Evolutionary conservation across 352 stramenopile genomes (phyloP).

Genomic region (Globisporangium barbulae): DNA sequence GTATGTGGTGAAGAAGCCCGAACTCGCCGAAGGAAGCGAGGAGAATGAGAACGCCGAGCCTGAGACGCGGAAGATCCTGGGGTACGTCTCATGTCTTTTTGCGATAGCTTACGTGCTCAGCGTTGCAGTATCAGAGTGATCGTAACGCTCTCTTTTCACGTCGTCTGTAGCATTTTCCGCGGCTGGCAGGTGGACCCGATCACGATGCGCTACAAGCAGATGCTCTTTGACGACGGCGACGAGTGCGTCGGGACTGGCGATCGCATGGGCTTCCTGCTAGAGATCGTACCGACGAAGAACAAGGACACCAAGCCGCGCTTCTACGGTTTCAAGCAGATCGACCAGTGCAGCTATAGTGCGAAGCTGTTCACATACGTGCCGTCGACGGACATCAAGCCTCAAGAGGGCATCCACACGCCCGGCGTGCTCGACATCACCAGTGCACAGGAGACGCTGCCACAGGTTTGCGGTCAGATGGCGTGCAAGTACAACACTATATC

Average conservation of each 20-base stretch:
- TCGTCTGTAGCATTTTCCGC: constrained; percentile 52
- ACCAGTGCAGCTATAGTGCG: constrained; percentile 51
- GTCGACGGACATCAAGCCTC: constrained; percentile 31
- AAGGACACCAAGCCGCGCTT: constrained; percentile 34
- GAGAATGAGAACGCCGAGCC: neutral
- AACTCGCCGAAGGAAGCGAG: constrained; percentile 15
- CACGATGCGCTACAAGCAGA: constrained; percentile 73
- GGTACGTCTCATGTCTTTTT: constrained; percentile 22
- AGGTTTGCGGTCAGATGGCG: constrained; percentile 71
- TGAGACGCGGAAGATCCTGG: constrained; percentile 44
- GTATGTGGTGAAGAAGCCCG: constrained; percentile 25
- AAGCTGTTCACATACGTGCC: constrained; percentile 49
- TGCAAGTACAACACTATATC: constrained; percentile 57
- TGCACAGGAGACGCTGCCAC: constrained; percentile 44
- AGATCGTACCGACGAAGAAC: constrained; percentile 49
- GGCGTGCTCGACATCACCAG: constrained; percentile 69
- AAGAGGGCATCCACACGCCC: constrained; percentile 55
- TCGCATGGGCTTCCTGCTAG: constrained; percentile 42
- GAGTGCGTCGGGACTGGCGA: constrained; percentile 43
- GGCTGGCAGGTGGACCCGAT: constrained; percentile 81
- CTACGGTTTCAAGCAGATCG: constrained; percentile 54
- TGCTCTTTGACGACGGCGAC: constrained; percentile 76
- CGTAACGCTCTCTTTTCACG: constrained; percentile 1
- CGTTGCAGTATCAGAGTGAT: neutral
- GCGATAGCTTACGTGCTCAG: neutral